phyloP scores from a whole-genome alignment of 345 rosid species.

The Eucalyptus victrix region DNA sequence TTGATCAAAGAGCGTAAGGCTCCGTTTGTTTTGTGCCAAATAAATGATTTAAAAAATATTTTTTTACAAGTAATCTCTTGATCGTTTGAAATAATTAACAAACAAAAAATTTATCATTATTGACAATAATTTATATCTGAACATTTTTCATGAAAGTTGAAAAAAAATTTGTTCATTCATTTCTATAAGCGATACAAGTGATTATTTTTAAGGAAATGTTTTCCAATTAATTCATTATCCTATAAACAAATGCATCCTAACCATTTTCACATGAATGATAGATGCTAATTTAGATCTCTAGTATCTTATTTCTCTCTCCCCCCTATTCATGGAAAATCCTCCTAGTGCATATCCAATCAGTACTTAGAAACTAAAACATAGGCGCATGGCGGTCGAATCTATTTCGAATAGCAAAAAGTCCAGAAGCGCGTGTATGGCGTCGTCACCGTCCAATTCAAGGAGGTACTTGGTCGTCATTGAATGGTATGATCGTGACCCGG shows the following conservation, averaged over 20 bases:
- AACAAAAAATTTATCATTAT: no score
- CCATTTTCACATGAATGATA: background rate
- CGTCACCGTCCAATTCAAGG: background rate
- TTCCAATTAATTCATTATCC: no score
- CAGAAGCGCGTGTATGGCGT: background rate
- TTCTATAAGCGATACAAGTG: no score
- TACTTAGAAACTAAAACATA: background rate
- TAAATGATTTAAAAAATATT: no score
- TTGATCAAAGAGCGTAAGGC: background rate
- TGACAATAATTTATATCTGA: no score
- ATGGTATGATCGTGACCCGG: background rate
- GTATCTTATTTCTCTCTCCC: background rate
- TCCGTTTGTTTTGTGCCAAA: no score
- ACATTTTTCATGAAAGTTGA: no score
- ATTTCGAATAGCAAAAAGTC: background rate
- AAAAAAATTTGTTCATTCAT: no score
- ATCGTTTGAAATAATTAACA: no score
- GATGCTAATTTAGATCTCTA: background rate
- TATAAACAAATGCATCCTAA: background rate
- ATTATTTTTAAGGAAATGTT: no score
- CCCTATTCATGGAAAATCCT: background rate
- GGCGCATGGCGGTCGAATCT: background rate
- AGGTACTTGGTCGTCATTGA: background rate
- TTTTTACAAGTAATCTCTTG: background rate
- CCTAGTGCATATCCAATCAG: background rate